Evolutionary conservation across 2,329 filamentous ascomycete genomes (phyloP).

Genomic region (Alternaria sp.): DNA sequence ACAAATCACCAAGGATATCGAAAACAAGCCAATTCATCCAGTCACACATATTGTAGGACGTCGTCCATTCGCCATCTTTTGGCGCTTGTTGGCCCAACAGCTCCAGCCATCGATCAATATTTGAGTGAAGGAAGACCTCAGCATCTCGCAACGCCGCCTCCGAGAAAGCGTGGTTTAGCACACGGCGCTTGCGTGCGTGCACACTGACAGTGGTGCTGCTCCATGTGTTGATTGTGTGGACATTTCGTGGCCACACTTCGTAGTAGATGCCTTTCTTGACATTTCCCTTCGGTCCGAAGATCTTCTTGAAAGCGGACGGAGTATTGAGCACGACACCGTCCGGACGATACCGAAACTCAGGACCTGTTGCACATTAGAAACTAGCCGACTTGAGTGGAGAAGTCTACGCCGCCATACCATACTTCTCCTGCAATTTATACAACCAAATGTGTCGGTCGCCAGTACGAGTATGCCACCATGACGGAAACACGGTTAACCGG

Average conservation of each 20-base stretch:
- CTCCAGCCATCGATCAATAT: slow-evolving; percentile 38
- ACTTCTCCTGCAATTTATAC: slow-evolving; percentile 73
- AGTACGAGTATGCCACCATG: slow-evolving; percentile 70
- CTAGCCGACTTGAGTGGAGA: not conserved
- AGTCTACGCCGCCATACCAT: slow-evolving; percentile 59
- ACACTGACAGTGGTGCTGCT: slow-evolving; percentile 38
- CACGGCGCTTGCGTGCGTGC: slow-evolving; percentile 52
- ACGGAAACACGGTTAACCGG: slow-evolving; percentile 30
- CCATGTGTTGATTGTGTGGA: slow-evolving; percentile 50
- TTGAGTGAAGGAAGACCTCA: slow-evolving; percentile 50
- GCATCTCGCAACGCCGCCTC: slow-evolving; percentile 51
- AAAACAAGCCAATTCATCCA: slow-evolving; percentile 52
- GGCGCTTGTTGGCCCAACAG: slow-evolving; percentile 24
- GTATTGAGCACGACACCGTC: slow-evolving; percentile 79
- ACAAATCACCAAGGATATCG: slow-evolving; percentile 58
- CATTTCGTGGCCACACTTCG: slow-evolving; percentile 51
- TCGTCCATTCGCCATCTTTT: slow-evolving; percentile 23
- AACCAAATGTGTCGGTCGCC: slow-evolving; percentile 77
- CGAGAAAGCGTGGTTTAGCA: slow-evolving; percentile 55
- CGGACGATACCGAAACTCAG: slow-evolving; percentile 71
- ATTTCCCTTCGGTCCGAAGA: slow-evolving; percentile 57
- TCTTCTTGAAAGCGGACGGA: slow-evolving; percentile 56
- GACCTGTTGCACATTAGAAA: slow-evolving; percentile 9
- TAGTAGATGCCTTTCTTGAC: slow-evolving; percentile 58
- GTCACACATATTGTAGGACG: slow-evolving; percentile 29